phyloP scores from a whole-genome alignment of 441 rosid species.

The Jatropha multifida region DNA sequence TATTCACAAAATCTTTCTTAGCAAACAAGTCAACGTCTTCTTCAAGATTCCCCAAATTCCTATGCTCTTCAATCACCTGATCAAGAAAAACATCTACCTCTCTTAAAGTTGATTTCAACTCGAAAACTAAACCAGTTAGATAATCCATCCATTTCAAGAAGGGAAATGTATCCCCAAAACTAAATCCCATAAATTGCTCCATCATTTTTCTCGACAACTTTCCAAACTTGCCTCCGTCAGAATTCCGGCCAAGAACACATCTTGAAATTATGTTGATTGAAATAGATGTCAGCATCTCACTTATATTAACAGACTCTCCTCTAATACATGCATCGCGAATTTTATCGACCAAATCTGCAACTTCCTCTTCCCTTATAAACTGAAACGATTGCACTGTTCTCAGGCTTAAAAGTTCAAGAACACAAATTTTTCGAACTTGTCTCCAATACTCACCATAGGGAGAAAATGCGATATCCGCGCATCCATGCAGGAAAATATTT shows the following conservation, averaged over 20 bases:
- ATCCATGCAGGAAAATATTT: constrained; percentile 30
- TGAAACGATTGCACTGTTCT: constrained; percentile 36
- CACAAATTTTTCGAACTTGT: constrained; percentile 31
- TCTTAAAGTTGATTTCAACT: constrained; percentile 18
- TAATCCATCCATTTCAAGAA: constrained; percentile 34
- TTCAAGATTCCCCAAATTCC: neutral
- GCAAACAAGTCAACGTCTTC: constrained; percentile 4
- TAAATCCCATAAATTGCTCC: constrained; percentile 12
- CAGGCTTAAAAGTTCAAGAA: constrained; percentile 37
- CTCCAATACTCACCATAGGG: constrained; percentile 49
- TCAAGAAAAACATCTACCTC: constrained; percentile 16
- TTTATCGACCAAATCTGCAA: constrained; percentile 18
- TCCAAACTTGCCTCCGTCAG: constrained; percentile 25
- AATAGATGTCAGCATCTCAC: constrained; percentile 19
- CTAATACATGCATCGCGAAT: neutral
- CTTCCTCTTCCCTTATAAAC: constrained; percentile 33
- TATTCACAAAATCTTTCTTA: constrained; percentile 22
- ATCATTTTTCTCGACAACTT: constrained; percentile 20
- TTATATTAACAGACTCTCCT: constrained; percentile 10
- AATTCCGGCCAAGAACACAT: constrained; percentile 27
- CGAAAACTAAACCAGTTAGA: constrained; percentile 20
- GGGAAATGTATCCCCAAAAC: constrained; percentile 31
- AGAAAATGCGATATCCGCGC: constrained; percentile 33
- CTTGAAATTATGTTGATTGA: constrained; percentile 19
- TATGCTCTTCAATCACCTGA: constrained; percentile 31